Evolutionary conservation across 352 stramenopile species (phyloP), one percentile per base, ranked within the genome.

Genomic region (Pythium folliculosum): DNA sequence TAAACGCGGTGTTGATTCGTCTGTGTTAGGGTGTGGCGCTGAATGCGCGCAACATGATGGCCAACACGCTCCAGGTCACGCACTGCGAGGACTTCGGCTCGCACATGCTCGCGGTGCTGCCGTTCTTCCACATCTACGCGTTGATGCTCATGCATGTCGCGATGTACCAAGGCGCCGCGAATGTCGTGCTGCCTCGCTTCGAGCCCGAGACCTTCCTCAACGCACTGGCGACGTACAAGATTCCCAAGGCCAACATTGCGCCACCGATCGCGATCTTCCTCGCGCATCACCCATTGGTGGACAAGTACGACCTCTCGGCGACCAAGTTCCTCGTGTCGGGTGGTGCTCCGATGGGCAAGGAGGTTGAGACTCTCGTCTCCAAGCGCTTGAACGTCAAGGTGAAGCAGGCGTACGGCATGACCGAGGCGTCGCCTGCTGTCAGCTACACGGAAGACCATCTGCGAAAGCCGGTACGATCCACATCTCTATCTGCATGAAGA

Each of bases 111-210:
- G 78, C 70, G 0, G 57, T 95, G 40, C 76, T 99, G 37, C 95
- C 96, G 19, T 97, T 98, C 61, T 98, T 97, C 80, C 95, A 99
- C 68, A 98, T 99, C 63, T 98, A 98, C 73, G 93, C 90, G 58
- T 80, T 91, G 25, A 84, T 90, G 51, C 75, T 95, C 23, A 67
- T 97, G 27, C 77, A 98, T 35, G 80, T 95, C 61, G 80, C 78
- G 21, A 77, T 94, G 32, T 92, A 88, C 70, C 84, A 92, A 72
- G 90, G 90, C 14, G 65, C 81, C 37, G 83, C 84, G 7, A 78
- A 96, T 13, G 86, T 98, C 19, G 91, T 97, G 9, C 85, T 97
- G 22, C 90, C 86, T 32, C 72, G 83, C 10, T 99, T 98, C 69
- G 91, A 98, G 60, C 84, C 96, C 0, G 76, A 94, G 51, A 69